A percentile compares a stretch with the other conserved stretches of the same genome.
phyloP scores from a whole-genome alignment of 2,329 filamentous ascomycete species.

The Xylaria multiplex region DNA sequence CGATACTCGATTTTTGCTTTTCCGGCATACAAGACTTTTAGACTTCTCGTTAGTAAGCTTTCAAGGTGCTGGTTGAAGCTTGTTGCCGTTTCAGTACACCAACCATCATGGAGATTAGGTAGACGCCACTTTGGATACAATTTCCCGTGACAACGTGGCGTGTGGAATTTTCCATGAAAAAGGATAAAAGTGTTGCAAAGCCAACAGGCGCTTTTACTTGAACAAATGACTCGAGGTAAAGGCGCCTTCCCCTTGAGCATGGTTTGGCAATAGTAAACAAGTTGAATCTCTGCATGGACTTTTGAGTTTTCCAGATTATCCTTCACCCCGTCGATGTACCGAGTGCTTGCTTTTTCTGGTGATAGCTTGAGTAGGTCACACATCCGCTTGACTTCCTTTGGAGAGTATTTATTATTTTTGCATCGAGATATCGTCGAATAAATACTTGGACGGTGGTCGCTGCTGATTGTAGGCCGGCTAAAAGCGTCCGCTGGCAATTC shows the following conservation, averaged over 20 bases:
- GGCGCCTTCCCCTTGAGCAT: conserved; percentile 33
- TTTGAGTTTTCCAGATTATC: conserved; percentile 45
- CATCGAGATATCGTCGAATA: conserved; percentile 12
- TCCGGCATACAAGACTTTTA: conserved; percentile 27
- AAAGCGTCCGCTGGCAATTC: conserved; percentile 47
- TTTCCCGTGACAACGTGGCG: conserved; percentile 55
- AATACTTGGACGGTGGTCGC: conserved; percentile 18
- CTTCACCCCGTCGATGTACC: conserved; percentile 34
- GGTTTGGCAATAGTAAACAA: conserved; percentile 56
- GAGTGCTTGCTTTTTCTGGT: conserved; percentile 4
- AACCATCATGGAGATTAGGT: conserved; percentile 42
- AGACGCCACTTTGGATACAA: conserved; percentile 59
- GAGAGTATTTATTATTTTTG: background rate
- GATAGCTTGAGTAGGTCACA: conserved; percentile 18
- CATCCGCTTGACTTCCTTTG: conserved; percentile 2
- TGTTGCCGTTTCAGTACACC: conserved; percentile 9
- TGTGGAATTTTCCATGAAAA: conserved; percentile 54
- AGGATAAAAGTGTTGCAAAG: conserved; percentile 60
- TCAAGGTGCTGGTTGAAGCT: conserved; percentile 36
- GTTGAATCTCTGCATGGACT: conserved; percentile 62
- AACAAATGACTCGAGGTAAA: conserved; percentile 57
- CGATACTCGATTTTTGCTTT: conserved; percentile 20
- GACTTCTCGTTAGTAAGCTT: conserved; percentile 10
- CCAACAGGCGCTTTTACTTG: conserved; percentile 62
- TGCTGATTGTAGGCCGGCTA: conserved; percentile 5